Percentiles rank a stretch among this genome's conserved stretches.
Evolutionary conservation across 306 rosid species (phyloP).

Genomic region (Lathyrus sativus): DNA sequence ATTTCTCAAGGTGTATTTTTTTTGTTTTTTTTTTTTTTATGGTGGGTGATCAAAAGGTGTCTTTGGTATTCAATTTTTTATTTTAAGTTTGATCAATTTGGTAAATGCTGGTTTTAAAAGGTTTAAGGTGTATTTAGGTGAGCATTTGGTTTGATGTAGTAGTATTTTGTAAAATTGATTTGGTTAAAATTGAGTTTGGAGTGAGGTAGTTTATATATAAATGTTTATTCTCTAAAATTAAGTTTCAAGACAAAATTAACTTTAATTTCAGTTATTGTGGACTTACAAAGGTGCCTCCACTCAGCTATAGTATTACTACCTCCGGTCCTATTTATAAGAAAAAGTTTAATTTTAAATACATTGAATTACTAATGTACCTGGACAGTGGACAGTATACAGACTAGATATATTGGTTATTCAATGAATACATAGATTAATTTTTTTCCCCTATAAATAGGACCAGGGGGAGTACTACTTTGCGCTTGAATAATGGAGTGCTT

Average conservation of each 20-base stretch:
- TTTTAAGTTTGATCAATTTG: conserved; percentile 1
- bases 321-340: too few relatives aligned
- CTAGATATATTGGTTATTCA: too few relatives aligned
- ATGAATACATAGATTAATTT: too few relatives aligned
- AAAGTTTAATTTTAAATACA: too few relatives aligned
- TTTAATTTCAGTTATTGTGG: neutral
- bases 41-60: neutral
- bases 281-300: neutral
- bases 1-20: neutral
- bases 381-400: too few relatives aligned
- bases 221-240: neutral
- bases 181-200: neutral
- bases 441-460: too few relatives aligned
- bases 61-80: neutral
- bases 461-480: neutral
- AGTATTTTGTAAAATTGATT: neutral
- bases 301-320: neutral
- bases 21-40: neutral
- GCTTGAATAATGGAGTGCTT: neutral
- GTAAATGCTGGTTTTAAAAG: neutral
- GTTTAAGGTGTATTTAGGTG: conserved; percentile 5
- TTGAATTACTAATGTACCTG: too few relatives aligned
- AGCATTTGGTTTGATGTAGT: neutral
- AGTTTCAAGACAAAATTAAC: neutral
- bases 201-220: neutral